Evolutionary conservation across 768 basidiomycete species (phyloP).

Genomic region (Asterophora parasitica): DNA sequence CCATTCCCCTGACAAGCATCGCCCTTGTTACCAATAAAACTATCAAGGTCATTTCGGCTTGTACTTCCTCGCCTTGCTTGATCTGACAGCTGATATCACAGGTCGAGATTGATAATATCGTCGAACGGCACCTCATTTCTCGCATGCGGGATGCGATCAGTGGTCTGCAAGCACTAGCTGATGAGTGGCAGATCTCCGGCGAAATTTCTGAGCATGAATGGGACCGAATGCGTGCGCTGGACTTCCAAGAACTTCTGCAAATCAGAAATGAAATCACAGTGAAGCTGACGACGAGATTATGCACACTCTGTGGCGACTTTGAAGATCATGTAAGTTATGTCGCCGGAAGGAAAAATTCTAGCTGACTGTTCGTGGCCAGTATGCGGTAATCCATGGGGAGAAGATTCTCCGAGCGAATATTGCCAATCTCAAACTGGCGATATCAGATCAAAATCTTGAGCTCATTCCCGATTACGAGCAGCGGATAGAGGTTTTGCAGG

Average conservation of each 20-base stretch:
- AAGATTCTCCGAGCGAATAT: slow-evolving; percentile 74
- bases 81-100: slow-evolving; percentile 22
- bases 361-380: slow-evolving; percentile 44
- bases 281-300: slow-evolving; percentile 40
- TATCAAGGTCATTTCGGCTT: slow-evolving; percentile 53
- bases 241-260: slow-evolving; percentile 83
- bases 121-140: slow-evolving; percentile 60
- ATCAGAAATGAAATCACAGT: slow-evolving; percentile 46
- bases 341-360: not conserved
- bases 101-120: slow-evolving; percentile 68
- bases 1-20: slow-evolving; percentile 69
- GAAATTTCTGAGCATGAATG: slow-evolving; percentile 78
- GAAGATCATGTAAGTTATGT: slow-evolving; percentile 61
- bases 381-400: slow-evolving; percentile 66
- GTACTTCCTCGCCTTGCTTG: not conserved
- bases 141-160: slow-evolving; percentile 54
- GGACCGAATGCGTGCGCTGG: slow-evolving; percentile 75
- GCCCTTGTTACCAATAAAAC: slow-evolving; percentile 63
- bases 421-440: slow-evolving; percentile 69
- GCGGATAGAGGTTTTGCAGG: slow-evolving; percentile 83
- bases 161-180: slow-evolving; percentile 43
- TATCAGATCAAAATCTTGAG: slow-evolving; percentile 96
- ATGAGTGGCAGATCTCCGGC: slow-evolving; percentile 50
- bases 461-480: slow-evolving; percentile 97
- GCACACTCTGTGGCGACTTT: slow-evolving; percentile 64